phyloP scores from a whole-genome alignment of 257 asterid genomes.

The Penstemon davidsonii region DNA sequence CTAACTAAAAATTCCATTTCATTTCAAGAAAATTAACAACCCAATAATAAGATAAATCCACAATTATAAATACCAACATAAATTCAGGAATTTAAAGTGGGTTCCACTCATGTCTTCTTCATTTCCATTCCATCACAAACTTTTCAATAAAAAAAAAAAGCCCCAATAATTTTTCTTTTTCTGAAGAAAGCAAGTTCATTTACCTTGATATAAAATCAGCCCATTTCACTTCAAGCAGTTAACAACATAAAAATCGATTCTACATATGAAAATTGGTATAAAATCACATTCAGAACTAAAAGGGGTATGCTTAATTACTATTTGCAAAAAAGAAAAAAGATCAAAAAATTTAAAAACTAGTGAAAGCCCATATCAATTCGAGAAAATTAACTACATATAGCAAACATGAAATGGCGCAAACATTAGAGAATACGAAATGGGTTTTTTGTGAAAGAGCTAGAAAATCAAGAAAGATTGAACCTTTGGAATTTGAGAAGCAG shows the following conservation, averaged over 20 bases:
- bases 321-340: background rate
- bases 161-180: slow-evolving; percentile 1
- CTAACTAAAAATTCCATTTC: slow-evolving; percentile 1
- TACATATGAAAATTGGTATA: background rate
- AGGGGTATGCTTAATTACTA: background rate
- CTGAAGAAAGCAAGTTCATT: slow-evolving; percentile 19
- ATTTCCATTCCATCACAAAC: slow-evolving; percentile 23
- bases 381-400: slow-evolving; percentile 18
- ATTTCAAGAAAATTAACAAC: slow-evolving; percentile 25
- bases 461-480: slow-evolving; percentile 31
- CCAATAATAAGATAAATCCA: slow-evolving; percentile 27
- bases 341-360: background rate
- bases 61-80: slow-evolving; percentile 32
- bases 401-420: slow-evolving; percentile 10
- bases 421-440: slow-evolving; percentile 8
- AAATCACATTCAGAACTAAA: slow-evolving; percentile 2
- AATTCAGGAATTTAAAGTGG: slow-evolving; percentile 29
- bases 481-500: slow-evolving; percentile 24
- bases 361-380: slow-evolving; percentile 17
- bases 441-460: slow-evolving; percentile 12
- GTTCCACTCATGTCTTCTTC: slow-evolving; percentile 33
- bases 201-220: slow-evolving; percentile 10
- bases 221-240: slow-evolving; percentile 24
- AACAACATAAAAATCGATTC: slow-evolving; percentile 17
- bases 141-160: background rate